Conservation (phyloP, 345 rosid genomes). For the Cardiospermum halicacabum region DNA sequence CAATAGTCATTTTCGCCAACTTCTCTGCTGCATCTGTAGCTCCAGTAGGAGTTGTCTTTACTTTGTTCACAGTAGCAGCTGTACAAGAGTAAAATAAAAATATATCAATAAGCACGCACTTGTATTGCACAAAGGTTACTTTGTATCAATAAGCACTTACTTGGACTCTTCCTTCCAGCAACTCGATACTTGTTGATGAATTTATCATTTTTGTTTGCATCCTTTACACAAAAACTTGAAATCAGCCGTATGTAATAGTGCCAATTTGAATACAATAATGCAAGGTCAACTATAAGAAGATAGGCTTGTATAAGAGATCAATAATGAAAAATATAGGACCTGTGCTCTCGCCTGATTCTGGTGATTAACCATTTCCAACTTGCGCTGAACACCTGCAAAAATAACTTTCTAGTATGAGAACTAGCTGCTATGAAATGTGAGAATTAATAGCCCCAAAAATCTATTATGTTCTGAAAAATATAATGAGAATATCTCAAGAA, state of each 20-base stretch:
- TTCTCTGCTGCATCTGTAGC: conserved; percentile 46
- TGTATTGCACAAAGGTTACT: background rate
- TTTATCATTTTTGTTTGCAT: conserved; percentile 42
- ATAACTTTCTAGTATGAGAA: conserved; percentile 9
- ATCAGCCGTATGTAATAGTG: background rate
- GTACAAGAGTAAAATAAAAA: background rate
- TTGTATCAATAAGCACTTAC: conserved; percentile 41
- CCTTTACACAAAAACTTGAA: conserved; percentile 25
- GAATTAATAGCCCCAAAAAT: background rate
- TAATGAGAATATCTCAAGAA: background rate
- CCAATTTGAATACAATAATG: background rate
- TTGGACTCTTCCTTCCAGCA: conserved; percentile 66
- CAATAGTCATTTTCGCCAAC: conserved; percentile 43
- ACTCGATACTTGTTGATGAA: conserved; percentile 52
- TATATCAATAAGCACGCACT: background rate
- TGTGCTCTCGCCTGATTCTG: conserved; percentile 44
- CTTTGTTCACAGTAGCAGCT: conserved; percentile 38
- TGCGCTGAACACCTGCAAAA: conserved; percentile 53
- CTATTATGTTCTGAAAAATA: background rate
- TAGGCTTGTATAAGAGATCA: background rate
- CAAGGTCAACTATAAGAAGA: background rate
- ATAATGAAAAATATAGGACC: background rate
- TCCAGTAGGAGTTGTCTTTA: conserved; percentile 29
- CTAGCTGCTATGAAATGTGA: no score
- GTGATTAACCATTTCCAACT: conserved; percentile 51